A percentile compares a stretch with the other conserved stretches of the same genome.
phyloP scores from a whole-genome alignment of 2,329 filamentous ascomycete species.

The Colletotrichum sp. region DNA sequence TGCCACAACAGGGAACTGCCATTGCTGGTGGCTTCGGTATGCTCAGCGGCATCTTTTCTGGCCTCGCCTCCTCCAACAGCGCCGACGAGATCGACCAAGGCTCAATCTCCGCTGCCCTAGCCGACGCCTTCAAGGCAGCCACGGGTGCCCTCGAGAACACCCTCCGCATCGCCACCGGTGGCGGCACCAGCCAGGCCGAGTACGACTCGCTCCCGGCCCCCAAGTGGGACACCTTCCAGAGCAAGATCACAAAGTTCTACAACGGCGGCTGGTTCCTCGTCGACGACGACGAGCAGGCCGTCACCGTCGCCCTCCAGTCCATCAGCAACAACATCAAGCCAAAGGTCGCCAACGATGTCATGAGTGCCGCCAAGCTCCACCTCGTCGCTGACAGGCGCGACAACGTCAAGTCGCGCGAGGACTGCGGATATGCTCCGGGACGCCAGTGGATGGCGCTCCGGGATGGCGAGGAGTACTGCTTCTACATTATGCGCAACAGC shows the following conservation, averaged over 20 bases:
- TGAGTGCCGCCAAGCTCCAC: background rate
- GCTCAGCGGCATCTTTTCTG: background rate
- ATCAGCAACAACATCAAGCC: slow-evolving; percentile 6
- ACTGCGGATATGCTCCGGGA: background rate
- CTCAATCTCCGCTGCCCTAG: background rate
- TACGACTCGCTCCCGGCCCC: slow-evolving; percentile 11
- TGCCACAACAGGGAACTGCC: background rate
- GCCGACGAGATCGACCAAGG: background rate
- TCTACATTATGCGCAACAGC: slow-evolving; percentile 1
- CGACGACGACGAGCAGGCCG: slow-evolving; percentile 5
- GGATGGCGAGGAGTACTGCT: slow-evolving; percentile 6
- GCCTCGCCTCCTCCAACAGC: background rate
- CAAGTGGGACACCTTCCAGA: background rate
- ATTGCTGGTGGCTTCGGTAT: background rate
- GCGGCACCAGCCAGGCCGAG: background rate
- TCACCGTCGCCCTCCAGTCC: background rate
- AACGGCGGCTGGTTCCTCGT: slow-evolving; percentile 17
- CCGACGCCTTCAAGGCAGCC: background rate
- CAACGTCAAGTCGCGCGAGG: background rate
- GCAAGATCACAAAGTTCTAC: slow-evolving; percentile 16
- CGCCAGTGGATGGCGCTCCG: background rate
- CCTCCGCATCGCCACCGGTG: background rate
- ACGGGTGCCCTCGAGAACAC: background rate
- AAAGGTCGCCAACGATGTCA: slow-evolving; percentile 17
- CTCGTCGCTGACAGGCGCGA: slow-evolving; percentile 4